These are phyloP conservation scores for Beauveria scarabaeidicola DNA, from an alignment of 2,329 filamentous ascomycete species.

Conservation along the genomic window DNA sequence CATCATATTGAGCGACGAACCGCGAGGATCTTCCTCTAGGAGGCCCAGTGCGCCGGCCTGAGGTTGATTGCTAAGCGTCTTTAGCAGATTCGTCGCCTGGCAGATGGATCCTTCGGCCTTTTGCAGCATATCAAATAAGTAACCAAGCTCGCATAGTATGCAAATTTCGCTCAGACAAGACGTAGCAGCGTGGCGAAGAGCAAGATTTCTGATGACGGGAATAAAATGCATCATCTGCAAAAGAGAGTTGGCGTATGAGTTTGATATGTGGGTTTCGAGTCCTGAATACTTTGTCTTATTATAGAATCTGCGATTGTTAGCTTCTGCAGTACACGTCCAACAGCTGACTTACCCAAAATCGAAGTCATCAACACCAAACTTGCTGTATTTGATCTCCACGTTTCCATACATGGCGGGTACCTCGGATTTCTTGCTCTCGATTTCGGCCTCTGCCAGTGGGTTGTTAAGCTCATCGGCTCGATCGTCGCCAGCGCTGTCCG, in stretches of 20 bases:
- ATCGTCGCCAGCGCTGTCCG: conserved; percentile 34
- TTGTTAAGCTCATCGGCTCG: conserved; percentile 51
- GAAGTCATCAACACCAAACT: conserved; percentile 98
- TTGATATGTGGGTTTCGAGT: conserved; percentile 90
- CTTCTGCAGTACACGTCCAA: neutral
- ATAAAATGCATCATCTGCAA: conserved; percentile 89
- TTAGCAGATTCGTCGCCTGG: conserved; percentile 90
- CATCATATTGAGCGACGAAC: conserved; percentile 67
- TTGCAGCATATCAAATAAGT: conserved; percentile 94
- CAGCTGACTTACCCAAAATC: conserved; percentile 67
- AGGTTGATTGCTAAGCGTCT: conserved; percentile 75
- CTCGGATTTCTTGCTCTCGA: conserved; percentile 70
- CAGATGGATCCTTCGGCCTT: conserved; percentile 92
- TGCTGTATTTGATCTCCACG: conserved; percentile 98
- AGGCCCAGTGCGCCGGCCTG: conserved; percentile 71
- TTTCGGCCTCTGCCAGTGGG: conserved; percentile 56
- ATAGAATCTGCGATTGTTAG: conserved; percentile 58
- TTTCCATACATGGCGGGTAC: conserved; percentile 85
- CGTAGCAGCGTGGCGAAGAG: conserved; percentile 80
- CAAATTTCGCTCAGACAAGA: conserved; percentile 76
- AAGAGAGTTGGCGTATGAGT: conserved; percentile 90
- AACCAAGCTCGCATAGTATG: conserved; percentile 87
- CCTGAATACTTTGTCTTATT: conserved; percentile 90
- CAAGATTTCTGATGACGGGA: conserved; percentile 76
- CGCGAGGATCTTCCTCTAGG: conserved; percentile 73